Evolutionary conservation across 2,329 filamentous ascomycete species (phyloP).

Genomic region (Colletotrichum destructivum): DNA sequence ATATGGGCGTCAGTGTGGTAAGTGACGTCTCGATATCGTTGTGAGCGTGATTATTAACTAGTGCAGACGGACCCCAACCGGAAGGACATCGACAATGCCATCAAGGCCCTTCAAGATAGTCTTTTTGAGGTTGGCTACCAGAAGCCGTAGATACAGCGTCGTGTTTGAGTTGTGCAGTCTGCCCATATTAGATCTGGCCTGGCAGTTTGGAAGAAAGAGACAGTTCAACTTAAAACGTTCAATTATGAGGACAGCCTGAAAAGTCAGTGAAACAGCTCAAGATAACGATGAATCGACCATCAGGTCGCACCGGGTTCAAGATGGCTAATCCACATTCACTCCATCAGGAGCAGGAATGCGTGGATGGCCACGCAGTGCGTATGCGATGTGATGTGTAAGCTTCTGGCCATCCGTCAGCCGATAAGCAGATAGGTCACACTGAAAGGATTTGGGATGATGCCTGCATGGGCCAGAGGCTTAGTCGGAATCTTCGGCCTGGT

Average conservation of each 20-base stretch:
- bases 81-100: conserved; percentile 86
- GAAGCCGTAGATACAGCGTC: conserved; percentile 54
- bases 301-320: neutral
- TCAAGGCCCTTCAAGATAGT: conserved; percentile 82
- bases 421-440: conserved; percentile 5
- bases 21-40: conserved; percentile 52
- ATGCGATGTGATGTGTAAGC: neutral
- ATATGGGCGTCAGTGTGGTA: conserved; percentile 95
- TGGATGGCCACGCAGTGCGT: conserved; percentile 10
- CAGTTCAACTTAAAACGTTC: neutral
- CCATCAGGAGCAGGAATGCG: conserved; percentile 1
- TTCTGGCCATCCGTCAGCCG: neutral
- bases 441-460: neutral
- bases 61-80: conserved; percentile 79
- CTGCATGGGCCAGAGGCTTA: neutral
- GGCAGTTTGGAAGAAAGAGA: neutral
- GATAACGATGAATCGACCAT: neutral
- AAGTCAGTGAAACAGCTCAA: neutral
- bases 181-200: conserved; percentile 4
- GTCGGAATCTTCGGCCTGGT: too few relatives aligned
- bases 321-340: neutral
- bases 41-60: conserved; percentile 44
- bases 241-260: neutral
- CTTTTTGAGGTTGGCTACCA: conserved; percentile 81
- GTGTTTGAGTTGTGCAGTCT: neutral